phyloP scores from a whole-genome alignment of 2,329 filamentous ascomycete genomes.

The Venturiaceae sp. region DNA sequence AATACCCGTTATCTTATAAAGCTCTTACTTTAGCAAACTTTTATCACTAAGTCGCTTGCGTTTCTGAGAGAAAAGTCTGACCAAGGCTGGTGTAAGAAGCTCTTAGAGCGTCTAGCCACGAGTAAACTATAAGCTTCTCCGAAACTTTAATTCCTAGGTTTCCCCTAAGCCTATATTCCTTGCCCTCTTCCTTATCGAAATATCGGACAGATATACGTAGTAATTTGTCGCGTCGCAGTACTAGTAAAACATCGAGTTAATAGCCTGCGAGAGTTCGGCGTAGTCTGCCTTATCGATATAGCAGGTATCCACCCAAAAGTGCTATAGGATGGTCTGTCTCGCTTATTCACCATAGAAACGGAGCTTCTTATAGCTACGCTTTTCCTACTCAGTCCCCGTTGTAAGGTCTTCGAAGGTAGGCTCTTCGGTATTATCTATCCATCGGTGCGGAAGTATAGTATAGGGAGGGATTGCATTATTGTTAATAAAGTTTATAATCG shows the following conservation, averaged over 20 bases:
- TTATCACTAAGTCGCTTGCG: constrained; percentile 7
- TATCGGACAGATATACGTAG: constrained; percentile 9
- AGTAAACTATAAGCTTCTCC: too few species aligned
- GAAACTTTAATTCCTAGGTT: too few species aligned
- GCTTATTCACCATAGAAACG: constrained; percentile 10
- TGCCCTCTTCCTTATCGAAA: background rate
- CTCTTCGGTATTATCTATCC: constrained; percentile 9
- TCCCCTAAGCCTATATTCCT: too few species aligned
- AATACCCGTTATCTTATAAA: constrained; percentile 12
- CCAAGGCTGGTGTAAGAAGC: constrained; percentile 7
- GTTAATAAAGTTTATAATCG: background rate
- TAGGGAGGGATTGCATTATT: constrained; percentile 10
- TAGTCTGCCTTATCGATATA: constrained; percentile 8
- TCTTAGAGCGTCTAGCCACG: constrained; percentile 12
- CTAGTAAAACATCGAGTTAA: constrained; percentile 10
- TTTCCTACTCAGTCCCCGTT: constrained; percentile 4
- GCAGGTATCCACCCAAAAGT: too few species aligned
- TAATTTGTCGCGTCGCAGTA: constrained; percentile 6
- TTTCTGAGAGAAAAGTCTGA: constrained; percentile 9
- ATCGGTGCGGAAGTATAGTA: constrained; percentile 13
- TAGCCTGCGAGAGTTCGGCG: constrained; percentile 7
- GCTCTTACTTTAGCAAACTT: constrained; percentile 5
- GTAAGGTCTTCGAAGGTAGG: constrained; percentile 10
- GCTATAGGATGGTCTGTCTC: constrained; percentile 8
- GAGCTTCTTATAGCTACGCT: constrained; percentile 11